Conservation (phyloP, 176 grass and related monocot species). For the Raddia guianensis region DNA sequence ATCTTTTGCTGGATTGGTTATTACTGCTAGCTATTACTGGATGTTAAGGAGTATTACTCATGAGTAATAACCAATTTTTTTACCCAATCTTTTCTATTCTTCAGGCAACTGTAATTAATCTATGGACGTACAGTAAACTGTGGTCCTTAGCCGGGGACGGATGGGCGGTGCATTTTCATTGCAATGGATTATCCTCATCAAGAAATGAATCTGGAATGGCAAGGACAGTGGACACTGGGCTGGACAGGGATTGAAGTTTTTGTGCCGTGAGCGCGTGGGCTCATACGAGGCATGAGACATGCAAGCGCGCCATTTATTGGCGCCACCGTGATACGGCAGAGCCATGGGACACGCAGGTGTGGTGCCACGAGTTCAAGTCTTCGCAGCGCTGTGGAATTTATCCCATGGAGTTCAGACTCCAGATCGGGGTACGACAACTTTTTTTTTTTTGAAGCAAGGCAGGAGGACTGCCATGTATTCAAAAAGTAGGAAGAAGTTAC, state of each 20-base stretch:
- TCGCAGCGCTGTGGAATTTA: conserved; percentile 17
- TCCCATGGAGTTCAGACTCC: not conserved
- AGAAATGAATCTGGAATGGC: conserved; percentile 18
- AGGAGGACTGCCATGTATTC: no score
- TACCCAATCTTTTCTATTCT: not conserved
- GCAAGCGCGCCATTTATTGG: conserved; percentile 31
- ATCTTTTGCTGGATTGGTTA: not conserved
- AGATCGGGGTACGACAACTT: conserved; percentile 9
- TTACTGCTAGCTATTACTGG: not conserved
- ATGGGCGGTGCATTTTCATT: not conserved
- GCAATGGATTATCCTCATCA: not conserved
- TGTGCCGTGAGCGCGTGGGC: conserved; percentile 9
- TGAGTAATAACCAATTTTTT: not conserved
- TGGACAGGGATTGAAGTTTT: conserved; percentile 20
- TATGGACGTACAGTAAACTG: conserved; percentile 6
- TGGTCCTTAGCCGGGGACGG: not conserved
- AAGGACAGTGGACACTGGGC: not conserved
- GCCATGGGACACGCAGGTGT: conserved; percentile 25
- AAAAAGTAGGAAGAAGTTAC: no score
- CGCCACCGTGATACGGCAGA: conserved; percentile 18
- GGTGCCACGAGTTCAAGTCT: conserved; percentile 14
- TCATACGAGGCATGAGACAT: not conserved
- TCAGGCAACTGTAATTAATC: conserved; percentile 22
- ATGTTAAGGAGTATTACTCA: not conserved
- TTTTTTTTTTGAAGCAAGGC: no score